Evolutionary conservation across 1,284 basidiomycete species (phyloP), one percentile per base, ranked within the genome.

Genomic region (Marasmius tenuissimus): DNA sequence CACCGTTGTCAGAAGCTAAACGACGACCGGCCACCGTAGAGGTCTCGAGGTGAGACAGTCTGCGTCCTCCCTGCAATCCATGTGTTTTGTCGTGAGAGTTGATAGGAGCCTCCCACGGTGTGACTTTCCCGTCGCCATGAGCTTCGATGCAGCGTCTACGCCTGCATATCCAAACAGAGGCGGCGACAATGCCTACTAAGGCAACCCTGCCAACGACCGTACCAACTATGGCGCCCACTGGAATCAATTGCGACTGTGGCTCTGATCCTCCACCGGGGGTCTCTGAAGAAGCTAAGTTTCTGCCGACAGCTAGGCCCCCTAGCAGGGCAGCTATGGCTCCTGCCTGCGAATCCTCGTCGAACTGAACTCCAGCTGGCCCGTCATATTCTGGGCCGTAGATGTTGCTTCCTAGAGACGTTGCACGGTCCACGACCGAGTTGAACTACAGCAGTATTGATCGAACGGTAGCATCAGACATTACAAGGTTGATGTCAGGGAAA

Each of bases 391-490:
- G 20, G 9, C 48, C 58, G 40, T 59, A 59, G 22, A 59, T 59
- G 37, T 50, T 49, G 16, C 18, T 58, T 11, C 42, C 49, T 11
- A 8, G 47, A 1, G 58, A 37, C 34, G 58, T 59, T 16, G 58
- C 33, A 5, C 49, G 49, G 18, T 59, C n/a, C 9, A 34, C 40
- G 16, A 52, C 49, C 7, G 58, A 45, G 11, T 59, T 59, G 35
- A 81, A 45, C 42, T 45, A 5, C 27, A 27, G 27, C 27, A 27
- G 27, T 27, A 14, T 2, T 2, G 12, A 14, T 14, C 4, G 12
- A 45, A 45, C 12, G 12, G 18, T 14, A 18, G 14, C 42, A 14
- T 45, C 5, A 45, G 12, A 14, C 12, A 18, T 45, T 14, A 5
- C 2, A 3, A 18, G 14, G 18, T 45, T 5, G 14, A 3, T 14